Evolutionary conservation across 768 basidiomycete genomes (phyloP).

Genomic region (Phanerochaete sordida): DNA sequence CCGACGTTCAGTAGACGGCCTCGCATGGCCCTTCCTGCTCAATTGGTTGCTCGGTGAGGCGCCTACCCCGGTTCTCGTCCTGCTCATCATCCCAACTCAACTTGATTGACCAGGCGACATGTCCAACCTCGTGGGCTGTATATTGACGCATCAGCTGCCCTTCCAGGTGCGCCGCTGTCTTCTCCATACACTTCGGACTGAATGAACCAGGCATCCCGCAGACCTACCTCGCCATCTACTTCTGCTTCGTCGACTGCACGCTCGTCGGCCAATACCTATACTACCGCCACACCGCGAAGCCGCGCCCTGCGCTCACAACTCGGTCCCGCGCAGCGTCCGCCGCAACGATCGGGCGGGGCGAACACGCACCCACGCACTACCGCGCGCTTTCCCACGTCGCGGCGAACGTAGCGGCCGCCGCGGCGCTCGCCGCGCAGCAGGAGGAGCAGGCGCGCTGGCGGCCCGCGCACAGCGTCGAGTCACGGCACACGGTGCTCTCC

Average conservation of each 20-base stretch:
- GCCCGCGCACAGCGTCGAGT: conserved; percentile 28
- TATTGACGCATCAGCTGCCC: conserved; percentile 89
- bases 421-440: conserved; percentile 63
- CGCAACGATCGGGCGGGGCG: conserved; percentile 37
- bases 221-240: conserved; percentile 92
- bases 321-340: conserved; percentile 42
- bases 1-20: conserved; percentile 79
- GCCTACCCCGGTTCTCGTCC: neutral
- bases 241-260: conserved; percentile 75
- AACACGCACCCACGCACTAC: conserved; percentile 56
- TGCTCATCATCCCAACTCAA: conserved; percentile 5
- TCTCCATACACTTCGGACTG: neutral
- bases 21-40: conserved; percentile 88
- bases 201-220: conserved; percentile 25
- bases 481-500: conserved; percentile 19
- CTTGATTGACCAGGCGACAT: conserved; percentile 64
- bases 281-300: conserved; percentile 46
- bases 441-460: conserved; percentile 40
- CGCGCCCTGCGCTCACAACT: conserved; percentile 31
- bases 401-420: conserved; percentile 68
- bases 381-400: conserved; percentile 67
- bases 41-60: conserved; percentile 87
- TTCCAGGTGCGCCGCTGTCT: conserved; percentile 68
- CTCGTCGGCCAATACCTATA: conserved; percentile 82
- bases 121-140: conserved; percentile 88